Percentiles rank a stretch among this genome's conserved stretches.
Conservation (phyloP, 179 eudicot species). For the Actinidia arguta region DNA sequence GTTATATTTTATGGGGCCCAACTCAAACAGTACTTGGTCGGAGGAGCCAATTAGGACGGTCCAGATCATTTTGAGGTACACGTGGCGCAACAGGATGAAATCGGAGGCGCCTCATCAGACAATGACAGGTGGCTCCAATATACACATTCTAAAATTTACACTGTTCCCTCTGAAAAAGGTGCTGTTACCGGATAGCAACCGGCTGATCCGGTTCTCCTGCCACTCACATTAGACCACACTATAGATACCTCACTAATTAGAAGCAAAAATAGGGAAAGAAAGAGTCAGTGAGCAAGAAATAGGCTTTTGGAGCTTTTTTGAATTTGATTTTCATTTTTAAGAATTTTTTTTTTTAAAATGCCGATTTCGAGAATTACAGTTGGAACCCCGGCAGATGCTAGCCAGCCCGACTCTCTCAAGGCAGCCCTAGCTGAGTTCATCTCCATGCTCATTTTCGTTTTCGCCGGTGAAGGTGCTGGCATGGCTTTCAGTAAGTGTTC, state of each 20-base stretch:
- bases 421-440: conserved; percentile 78
- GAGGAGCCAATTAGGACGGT: conserved; percentile 13
- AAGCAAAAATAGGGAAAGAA: background rate
- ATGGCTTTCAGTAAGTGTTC: conserved; percentile 66
- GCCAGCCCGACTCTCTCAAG: conserved; percentile 56
- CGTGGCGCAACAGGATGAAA: conserved; percentile 32
- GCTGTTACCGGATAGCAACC: background rate
- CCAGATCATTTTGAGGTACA: conserved; percentile 14
- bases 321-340: background rate
- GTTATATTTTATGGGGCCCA: conserved; percentile 17
- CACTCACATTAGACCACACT: background rate
- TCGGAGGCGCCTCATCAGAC: conserved; percentile 33
- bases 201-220: conserved; percentile 14
- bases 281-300: background rate
- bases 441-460: conserved; percentile 71
- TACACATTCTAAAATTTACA: background rate
- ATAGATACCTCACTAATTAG: conserved; percentile 9
- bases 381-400: conserved; percentile 48
- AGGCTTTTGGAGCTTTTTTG: background rate
- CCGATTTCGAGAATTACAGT: conserved; percentile 56
- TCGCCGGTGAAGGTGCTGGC: conserved; percentile 77
- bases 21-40: background rate
- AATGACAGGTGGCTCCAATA: conserved; percentile 13
- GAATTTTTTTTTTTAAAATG: conserved; percentile 27
- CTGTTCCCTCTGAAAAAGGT: conserved; percentile 2